A percentile compares a stretch with the other conserved stretches of the same genome.
Evolutionary conservation across 495 filamentous ascomycete genomes (phyloP).

Genomic region (Penicillium silybi): DNA sequence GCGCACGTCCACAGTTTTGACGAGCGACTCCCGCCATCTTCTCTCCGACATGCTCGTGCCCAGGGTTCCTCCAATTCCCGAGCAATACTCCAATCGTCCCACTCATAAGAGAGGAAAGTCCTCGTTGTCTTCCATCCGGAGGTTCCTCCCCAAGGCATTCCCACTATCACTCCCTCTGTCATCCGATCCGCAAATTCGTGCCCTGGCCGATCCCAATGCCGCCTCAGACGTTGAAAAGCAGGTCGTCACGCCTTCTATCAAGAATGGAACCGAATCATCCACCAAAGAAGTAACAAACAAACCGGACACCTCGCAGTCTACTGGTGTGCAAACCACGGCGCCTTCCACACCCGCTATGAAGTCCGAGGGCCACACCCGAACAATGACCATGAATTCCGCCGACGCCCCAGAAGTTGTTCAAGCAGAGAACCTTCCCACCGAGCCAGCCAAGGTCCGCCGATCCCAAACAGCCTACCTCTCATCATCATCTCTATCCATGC

Average conservation of each 20-base stretch:
- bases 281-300: not conserved
- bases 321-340: not conserved
- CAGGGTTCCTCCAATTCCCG: conserved; percentile 20
- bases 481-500: conserved; percentile 15
- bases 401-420: conserved; percentile 40
- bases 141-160: conserved; percentile 36
- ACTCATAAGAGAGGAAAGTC: conserved; percentile 36
- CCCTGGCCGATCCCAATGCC: conserved; percentile 32
- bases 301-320: not conserved
- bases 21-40: conserved; percentile 16
- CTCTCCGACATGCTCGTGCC: conserved; percentile 23
- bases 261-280: not conserved
- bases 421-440: conserved; percentile 8
- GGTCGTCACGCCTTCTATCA: conserved; percentile 13
- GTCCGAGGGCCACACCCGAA: conserved; percentile 17
- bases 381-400: conserved; percentile 38
- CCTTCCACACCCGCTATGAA: not conserved
- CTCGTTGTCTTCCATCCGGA: conserved; percentile 35
- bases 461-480: conserved; percentile 25
- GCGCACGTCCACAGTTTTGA: conserved; percentile 32
- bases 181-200: conserved; percentile 41
- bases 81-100: not conserved
- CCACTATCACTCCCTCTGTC: conserved; percentile 32
- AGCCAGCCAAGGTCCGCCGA: conserved; percentile 25
- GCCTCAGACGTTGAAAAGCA: conserved; percentile 32